Evolutionary conservation across 495 filamentous ascomycete genomes (phyloP).

Genomic region (Neurospora sp.): DNA sequence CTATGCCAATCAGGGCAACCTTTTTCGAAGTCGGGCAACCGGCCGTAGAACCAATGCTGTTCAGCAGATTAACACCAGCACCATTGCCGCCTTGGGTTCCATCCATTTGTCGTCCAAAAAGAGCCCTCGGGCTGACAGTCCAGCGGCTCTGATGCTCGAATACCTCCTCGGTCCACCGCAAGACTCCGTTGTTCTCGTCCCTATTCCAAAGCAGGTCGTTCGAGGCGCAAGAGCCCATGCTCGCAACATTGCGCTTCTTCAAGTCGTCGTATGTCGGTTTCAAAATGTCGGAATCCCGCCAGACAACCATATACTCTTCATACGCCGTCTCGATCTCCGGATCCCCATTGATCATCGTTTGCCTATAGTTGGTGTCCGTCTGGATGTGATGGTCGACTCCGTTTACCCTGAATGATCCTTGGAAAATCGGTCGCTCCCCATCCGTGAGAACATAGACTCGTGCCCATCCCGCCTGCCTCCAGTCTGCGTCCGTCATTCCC

Average conservation of each 20-base stretch:
- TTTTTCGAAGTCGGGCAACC: constrained; percentile 84
- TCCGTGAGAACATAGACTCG: constrained; percentile 68
- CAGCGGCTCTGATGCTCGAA: constrained; percentile 13
- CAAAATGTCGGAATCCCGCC: constrained; percentile 77
- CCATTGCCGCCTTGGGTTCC: constrained; percentile 60
- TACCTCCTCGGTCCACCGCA: constrained; percentile 28
- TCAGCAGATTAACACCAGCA: constrained; percentile 71
- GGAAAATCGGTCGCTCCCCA: constrained; percentile 71
- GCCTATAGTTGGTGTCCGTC: constrained; percentile 59
- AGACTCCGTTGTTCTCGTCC: constrained; percentile 55
- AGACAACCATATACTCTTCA: constrained; percentile 82
- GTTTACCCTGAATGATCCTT: constrained; percentile 76
- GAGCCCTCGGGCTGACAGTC: constrained; percentile 17
- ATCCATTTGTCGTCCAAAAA: constrained; percentile 39
- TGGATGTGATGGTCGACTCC: constrained; percentile 85
- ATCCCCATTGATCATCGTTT: constrained; percentile 65
- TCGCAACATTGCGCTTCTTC: constrained; percentile 26
- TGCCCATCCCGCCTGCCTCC: constrained; percentile 80
- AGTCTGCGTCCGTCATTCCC: constrained; percentile 46
- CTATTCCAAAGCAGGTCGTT: constrained; percentile 64
- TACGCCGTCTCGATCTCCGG: constrained; percentile 48
- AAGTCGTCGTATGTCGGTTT: constrained; percentile 12
- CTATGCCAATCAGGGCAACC: constrained; percentile 85
- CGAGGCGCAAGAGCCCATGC: constrained; percentile 44
- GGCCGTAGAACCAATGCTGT: constrained; percentile 66